phyloP scores from a whole-genome alignment of 495 filamentous ascomycete genomes.

The Aspergillus cavernicola region DNA sequence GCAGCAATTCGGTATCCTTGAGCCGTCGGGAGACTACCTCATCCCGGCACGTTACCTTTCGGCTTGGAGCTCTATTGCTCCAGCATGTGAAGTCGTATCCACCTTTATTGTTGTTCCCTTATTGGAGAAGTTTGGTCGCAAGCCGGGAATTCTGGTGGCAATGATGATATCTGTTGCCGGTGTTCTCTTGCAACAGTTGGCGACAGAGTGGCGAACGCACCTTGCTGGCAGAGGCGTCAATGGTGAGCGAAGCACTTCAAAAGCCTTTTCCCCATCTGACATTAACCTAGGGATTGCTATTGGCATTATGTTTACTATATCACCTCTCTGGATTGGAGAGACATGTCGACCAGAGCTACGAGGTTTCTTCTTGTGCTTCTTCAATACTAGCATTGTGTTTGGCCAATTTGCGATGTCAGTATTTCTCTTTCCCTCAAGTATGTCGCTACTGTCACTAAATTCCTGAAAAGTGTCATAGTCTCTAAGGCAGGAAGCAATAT shows the following conservation, averaged over 20 bases:
- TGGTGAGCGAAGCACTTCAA: constrained; percentile 12
- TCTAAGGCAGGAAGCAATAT: constrained; percentile 2
- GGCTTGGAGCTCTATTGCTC: constrained; percentile 13
- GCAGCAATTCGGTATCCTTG: constrained; percentile 13
- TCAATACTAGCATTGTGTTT: constrained; percentile 25
- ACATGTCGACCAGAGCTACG: constrained; percentile 24
- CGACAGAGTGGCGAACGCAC: constrained; percentile 19
- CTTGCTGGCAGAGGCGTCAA: constrained; percentile 20
- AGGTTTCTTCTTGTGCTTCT: constrained; percentile 26
- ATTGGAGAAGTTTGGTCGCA: constrained; percentile 21
- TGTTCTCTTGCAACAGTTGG: constrained; percentile 21
- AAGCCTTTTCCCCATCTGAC: background rate
- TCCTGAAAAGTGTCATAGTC: background rate
- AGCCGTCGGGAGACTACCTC: constrained; percentile 13
- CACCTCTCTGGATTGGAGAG: constrained; percentile 26
- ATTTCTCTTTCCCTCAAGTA: background rate
- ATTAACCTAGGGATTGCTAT: constrained; percentile 2
- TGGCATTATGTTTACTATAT: constrained; percentile 20
- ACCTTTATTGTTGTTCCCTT: constrained; percentile 17
- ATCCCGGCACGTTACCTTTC: constrained; percentile 22
- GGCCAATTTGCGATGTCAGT: constrained; percentile 19
- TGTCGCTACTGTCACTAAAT: background rate
- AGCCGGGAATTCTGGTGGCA: constrained; percentile 20
- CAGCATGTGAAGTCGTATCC: constrained; percentile 17
- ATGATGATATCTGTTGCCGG: constrained; percentile 13